Evolutionary conservation across 2,329 filamentous ascomycete species (phyloP).

Genomic region (Sclerotinia minor): DNA sequence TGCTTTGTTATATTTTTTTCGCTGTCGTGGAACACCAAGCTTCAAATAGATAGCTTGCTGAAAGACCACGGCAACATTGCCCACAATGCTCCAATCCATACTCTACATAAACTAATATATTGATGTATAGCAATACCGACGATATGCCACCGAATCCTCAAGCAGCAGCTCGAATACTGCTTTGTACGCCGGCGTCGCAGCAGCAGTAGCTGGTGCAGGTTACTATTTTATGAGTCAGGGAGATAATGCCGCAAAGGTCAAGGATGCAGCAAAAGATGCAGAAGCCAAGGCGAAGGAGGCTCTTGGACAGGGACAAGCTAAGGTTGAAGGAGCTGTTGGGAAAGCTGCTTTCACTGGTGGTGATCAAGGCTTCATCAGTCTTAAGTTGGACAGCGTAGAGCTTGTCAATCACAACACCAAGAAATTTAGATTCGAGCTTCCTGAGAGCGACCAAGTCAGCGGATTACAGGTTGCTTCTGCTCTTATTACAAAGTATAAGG

Average conservation of each 20-base stretch:
- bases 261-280: slow-evolving; percentile 55
- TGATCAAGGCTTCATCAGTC: slow-evolving; percentile 83
- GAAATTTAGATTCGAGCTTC: slow-evolving; percentile 83
- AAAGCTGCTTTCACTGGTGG: slow-evolving; percentile 69
- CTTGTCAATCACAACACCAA: slow-evolving; percentile 93
- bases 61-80: not conserved
- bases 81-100: not conserved
- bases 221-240: slow-evolving; percentile 53
- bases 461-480: slow-evolving; percentile 83
- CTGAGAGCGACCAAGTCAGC: slow-evolving; percentile 79
- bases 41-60: not conserved
- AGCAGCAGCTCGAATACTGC: slow-evolving; percentile 54
- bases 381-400: slow-evolving; percentile 78
- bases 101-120: slow-evolving; percentile 21
- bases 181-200: slow-evolving; percentile 61
- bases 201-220: slow-evolving; percentile 55
- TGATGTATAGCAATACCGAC: slow-evolving; percentile 57
- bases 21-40: not conserved
- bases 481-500: slow-evolving; percentile 88
- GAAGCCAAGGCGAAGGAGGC: slow-evolving; percentile 55
- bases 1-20: slow-evolving; percentile 7
- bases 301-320: slow-evolving; percentile 34
- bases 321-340: slow-evolving; percentile 42
- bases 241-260: slow-evolving; percentile 54
- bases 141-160: slow-evolving; percentile 67